Evolutionary conservation across 2,329 filamentous ascomycete species (phyloP).

Genomic region (Cytospora mali): DNA sequence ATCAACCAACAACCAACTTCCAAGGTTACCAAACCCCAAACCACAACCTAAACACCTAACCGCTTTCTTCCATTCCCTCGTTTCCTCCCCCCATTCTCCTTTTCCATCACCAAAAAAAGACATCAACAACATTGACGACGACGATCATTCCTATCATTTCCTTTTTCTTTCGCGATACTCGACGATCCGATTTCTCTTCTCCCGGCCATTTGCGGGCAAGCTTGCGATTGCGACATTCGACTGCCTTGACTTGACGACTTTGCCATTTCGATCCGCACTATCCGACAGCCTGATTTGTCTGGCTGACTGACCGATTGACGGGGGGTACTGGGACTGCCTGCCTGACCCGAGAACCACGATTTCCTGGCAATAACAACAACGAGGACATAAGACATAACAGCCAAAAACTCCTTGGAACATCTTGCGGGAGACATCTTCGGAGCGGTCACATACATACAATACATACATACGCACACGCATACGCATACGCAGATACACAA

Average conservation of each 20-base stretch:
- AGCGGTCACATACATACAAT: too few relatives aligned
- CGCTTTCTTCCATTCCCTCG: slow-evolving; percentile 16
- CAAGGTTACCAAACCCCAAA: neutral
- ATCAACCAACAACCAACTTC: neutral
- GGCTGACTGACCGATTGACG: neutral
- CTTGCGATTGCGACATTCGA: neutral
- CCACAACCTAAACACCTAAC: slow-evolving; percentile 14
- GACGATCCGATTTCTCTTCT: neutral
- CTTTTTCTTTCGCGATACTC: neutral
- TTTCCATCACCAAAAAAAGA: neutral
- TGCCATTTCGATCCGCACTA: neutral
- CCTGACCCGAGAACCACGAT: neutral
- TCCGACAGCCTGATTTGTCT: slow-evolving; percentile 28
- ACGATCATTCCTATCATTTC: slow-evolving; percentile 3
- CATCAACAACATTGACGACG: neutral
- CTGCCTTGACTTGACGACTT: neutral
- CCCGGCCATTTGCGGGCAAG: neutral
- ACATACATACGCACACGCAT: neutral
- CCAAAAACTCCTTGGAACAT: neutral
- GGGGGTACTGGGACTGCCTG: neutral
- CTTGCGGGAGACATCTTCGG: slow-evolving; percentile 7
- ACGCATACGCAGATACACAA: neutral
- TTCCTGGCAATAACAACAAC: neutral
- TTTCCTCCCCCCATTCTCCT: neutral
- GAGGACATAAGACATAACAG: neutral